phyloP scores from a whole-genome alignment of 2,329 filamentous ascomycete genomes.

The Aspergillus spinulosporus region DNA sequence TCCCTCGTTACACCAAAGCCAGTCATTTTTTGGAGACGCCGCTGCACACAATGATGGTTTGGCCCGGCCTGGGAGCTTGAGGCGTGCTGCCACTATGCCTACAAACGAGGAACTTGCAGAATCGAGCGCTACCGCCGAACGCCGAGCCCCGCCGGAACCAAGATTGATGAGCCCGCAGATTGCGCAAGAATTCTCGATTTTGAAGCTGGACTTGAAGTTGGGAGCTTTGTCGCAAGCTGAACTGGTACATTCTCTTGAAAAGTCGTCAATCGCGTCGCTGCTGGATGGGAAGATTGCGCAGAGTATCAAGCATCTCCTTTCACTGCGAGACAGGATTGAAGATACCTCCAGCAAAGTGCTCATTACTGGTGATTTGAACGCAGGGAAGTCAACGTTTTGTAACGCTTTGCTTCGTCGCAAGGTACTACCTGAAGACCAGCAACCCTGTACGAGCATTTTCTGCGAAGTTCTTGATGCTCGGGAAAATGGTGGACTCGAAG shows the following conservation, averaged over 20 bases:
- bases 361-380: slow-evolving; percentile 93
- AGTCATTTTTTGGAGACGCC: slow-evolving; percentile 35
- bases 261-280: slow-evolving; percentile 82
- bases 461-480: slow-evolving; percentile 92
- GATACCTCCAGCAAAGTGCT: slow-evolving; percentile 97
- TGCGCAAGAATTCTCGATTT: slow-evolving; percentile 89
- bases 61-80: slow-evolving; percentile 55
- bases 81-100: slow-evolving; percentile 71
- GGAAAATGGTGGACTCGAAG: slow-evolving; percentile 87
- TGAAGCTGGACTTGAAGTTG: slow-evolving; percentile 92
- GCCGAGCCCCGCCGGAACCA: slow-evolving; percentile 65
- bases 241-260: slow-evolving; percentile 91
- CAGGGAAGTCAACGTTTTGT: slow-evolving; percentile 97
- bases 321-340: slow-evolving; percentile 88
- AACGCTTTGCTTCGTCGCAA: slow-evolving; percentile 94
- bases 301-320: slow-evolving; percentile 85
- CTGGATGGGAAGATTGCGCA: slow-evolving; percentile 92
- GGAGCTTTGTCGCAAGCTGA: slow-evolving; percentile 83
- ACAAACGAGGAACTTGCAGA: slow-evolving; percentile 64
- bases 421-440: slow-evolving; percentile 92
- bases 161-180: slow-evolving; percentile 88
- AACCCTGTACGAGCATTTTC: slow-evolving; percentile 97
- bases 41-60: slow-evolving; percentile 30
- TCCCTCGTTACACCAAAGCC: slow-evolving; percentile 38
- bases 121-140: slow-evolving; percentile 70